phyloP scores from a whole-genome alignment of 2,329 filamentous ascomycete genomes.

The Rhytidhysteron rufulum region DNA sequence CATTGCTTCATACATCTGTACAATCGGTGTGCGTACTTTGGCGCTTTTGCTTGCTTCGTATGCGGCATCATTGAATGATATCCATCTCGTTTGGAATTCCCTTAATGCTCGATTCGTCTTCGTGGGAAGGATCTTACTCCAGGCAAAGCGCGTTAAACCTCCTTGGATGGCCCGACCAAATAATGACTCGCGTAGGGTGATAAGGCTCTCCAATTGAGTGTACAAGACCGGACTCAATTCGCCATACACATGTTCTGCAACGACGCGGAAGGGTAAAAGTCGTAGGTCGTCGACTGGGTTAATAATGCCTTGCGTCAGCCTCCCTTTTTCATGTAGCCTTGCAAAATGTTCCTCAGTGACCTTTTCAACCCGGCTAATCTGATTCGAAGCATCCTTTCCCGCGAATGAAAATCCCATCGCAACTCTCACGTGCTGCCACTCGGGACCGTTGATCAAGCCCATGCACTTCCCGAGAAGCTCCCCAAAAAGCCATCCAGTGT shows the following conservation, averaged over 20 bases:
- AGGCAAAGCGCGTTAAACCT: slow-evolving; percentile 26
- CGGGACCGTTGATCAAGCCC: slow-evolving; percentile 35
- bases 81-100: slow-evolving; percentile 14
- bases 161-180: slow-evolving; percentile 34
- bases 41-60: slow-evolving; percentile 4
- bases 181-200: slow-evolving; percentile 27
- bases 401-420: slow-evolving; percentile 18
- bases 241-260: slow-evolving; percentile 40
- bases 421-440: slow-evolving; percentile 25
- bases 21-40: slow-evolving; percentile 3
- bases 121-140: slow-evolving; percentile 23
- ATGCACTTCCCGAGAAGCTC: slow-evolving; percentile 43
- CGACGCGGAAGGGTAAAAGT: slow-evolving; percentile 36
- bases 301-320: slow-evolving; percentile 8
- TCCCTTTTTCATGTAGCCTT: slow-evolving; percentile 1
- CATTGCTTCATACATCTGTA: slow-evolving; percentile 13
- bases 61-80: slow-evolving; percentile 30
- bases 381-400: slow-evolving; percentile 1
- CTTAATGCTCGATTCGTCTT: slow-evolving; percentile 16
- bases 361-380: slow-evolving; percentile 6
- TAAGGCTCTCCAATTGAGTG: slow-evolving; percentile 17
- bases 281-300: slow-evolving; percentile 28
- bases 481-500: slow-evolving; percentile 40
- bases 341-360: slow-evolving; percentile 7
- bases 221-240: slow-evolving; percentile 17